Evolutionary conservation across 805 yeast species (phyloP).

Genomic region (Candida vaughaniae): DNA sequence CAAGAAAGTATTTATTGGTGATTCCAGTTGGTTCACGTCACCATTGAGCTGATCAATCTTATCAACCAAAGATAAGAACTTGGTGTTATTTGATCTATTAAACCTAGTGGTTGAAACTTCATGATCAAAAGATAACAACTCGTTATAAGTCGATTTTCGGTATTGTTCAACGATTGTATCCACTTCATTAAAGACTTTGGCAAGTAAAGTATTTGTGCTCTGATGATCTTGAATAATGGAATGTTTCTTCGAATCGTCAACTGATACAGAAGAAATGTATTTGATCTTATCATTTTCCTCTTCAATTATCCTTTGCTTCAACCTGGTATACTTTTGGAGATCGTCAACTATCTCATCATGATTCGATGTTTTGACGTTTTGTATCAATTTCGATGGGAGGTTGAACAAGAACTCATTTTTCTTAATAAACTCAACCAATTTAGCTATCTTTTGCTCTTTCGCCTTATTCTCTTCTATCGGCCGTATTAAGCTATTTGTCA

Average conservation of each 20-base stretch:
- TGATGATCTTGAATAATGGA: constrained; percentile 8
- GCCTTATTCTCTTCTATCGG: constrained; percentile 40
- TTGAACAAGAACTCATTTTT: constrained; percentile 34
- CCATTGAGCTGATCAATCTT: constrained; percentile 35
- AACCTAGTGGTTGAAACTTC: constrained; percentile 22
- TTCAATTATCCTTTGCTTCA: constrained; percentile 10
- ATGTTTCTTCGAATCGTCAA: constrained; percentile 19
- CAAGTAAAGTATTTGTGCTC: constrained; percentile 26
- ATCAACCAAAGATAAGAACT: constrained; percentile 39
- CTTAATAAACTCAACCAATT: constrained; percentile 35
- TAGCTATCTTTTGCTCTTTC: constrained; percentile 31
- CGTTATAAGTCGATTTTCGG: constrained; percentile 33
- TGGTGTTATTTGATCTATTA: constrained; percentile 20
- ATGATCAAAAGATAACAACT: constrained; percentile 38
- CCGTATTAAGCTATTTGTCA: constrained; percentile 37
- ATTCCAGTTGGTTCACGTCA: constrained; percentile 12
- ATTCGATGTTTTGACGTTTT: constrained; percentile 26
- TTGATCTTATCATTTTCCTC: constrained; percentile 12
- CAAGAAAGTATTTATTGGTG: constrained; percentile 33
- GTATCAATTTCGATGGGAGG: constrained; percentile 31
- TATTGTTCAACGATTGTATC: constrained; percentile 34
- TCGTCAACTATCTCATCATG: constrained; percentile 37
- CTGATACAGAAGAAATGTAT: constrained; percentile 8
- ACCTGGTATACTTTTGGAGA: constrained; percentile 26
- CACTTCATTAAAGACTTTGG: constrained; percentile 30